Evolutionary conservation across 2,329 filamentous ascomycete species (phyloP).

Genomic region (Talaromyces islandicus): DNA sequence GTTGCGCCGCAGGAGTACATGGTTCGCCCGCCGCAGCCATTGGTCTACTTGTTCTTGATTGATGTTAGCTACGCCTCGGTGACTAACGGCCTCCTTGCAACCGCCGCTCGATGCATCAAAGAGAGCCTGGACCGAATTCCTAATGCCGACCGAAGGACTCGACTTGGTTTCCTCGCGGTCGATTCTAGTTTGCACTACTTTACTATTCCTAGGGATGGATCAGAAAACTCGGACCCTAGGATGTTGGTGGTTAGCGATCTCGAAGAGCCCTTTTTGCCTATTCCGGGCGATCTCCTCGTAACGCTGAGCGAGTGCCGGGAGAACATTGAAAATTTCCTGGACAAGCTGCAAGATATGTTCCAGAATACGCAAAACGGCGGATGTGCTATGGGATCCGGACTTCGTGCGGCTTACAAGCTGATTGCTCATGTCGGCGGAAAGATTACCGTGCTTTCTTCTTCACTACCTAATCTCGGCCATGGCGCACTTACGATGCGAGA

Average conservation of each 20-base stretch:
- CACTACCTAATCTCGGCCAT: conserved; percentile 80
- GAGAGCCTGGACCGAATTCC: conserved; percentile 95
- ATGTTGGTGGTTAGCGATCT: conserved; percentile 95
- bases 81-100: conserved; percentile 84
- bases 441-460: conserved; percentile 84
- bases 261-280: conserved; percentile 93
- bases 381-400: conserved; percentile 91
- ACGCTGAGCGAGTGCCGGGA: conserved; percentile 81
- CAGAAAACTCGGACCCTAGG: conserved; percentile 75
- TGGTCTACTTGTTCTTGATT: conserved; percentile 93
- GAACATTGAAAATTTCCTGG: conserved; percentile 86
- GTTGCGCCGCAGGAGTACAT: conserved; percentile 98
- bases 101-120: conserved; percentile 84
- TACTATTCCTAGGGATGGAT: conserved; percentile 80
- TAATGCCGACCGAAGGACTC: conserved; percentile 89
- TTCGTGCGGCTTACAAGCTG: conserved; percentile 89
- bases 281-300: conserved; percentile 84
- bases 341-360: conserved; percentile 93
- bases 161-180: conserved; percentile 90
- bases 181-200: conserved; percentile 96
- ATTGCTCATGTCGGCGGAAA: conserved; percentile 93
- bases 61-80: conserved; percentile 90
- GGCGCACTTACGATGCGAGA: conserved; percentile 90
- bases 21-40: conserved; percentile 91
- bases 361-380: conserved; percentile 82